Evolutionary conservation across 306 rosid species (phyloP).

Genomic region (Trifolium dubium): DNA sequence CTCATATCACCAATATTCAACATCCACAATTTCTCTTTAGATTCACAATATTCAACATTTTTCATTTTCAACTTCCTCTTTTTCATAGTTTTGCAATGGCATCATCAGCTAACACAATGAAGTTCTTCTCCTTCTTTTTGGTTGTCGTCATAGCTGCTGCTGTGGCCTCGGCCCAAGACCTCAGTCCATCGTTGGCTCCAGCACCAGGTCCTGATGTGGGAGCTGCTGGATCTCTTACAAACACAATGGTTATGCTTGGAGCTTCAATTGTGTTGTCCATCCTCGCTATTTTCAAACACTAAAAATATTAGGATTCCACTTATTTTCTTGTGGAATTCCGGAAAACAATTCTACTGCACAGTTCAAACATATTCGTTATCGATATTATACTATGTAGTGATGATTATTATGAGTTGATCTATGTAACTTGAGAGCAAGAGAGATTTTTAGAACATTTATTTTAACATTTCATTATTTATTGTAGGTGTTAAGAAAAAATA

Average conservation of each 20-base stretch:
- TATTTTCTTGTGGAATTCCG: neutral
- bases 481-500: neutral
- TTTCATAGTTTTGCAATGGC: slow-evolving; percentile 36
- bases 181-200: slow-evolving; percentile 20
- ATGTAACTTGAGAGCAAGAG: neutral
- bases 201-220: slow-evolving; percentile 46
- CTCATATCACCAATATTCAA: neutral
- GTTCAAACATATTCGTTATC: neutral
- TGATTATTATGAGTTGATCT: neutral
- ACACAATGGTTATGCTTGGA: slow-evolving; percentile 46
- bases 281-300: slow-evolving; percentile 43
- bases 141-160: slow-evolving; percentile 36
- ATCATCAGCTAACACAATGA: slow-evolving; percentile 30
- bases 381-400: neutral
- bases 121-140: slow-evolving; percentile 36
- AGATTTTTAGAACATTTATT: neutral
- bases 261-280: slow-evolving; percentile 44
- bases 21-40: neutral
- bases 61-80: neutral
- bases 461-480: neutral
- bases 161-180: slow-evolving; percentile 50
- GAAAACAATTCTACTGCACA: neutral
- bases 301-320: neutral
- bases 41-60: neutral
- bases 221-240: slow-evolving; percentile 30